A percentile compares a stretch with the other conserved stretches of the same genome.
Conservation (phyloP, 352 stramenopile species). For the Phytophthora multivora region DNA sequence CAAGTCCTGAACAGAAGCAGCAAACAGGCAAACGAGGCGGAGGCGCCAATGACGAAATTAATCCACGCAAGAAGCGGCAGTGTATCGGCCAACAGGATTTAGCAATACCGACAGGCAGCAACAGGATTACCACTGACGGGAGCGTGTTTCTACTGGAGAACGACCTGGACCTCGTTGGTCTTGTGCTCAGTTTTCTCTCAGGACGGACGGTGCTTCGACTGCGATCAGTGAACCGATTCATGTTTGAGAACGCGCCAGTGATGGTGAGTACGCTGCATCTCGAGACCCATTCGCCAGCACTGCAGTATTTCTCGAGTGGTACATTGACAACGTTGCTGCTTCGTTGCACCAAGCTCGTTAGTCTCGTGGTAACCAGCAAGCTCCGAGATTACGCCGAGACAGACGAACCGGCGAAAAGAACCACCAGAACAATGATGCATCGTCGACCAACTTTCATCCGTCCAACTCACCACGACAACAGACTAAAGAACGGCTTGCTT, state of each 20-base stretch:
- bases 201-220: constrained; percentile 45
- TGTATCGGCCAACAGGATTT: neutral
- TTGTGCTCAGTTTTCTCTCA: constrained; percentile 58
- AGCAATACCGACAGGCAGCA: neutral
- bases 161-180: constrained; percentile 46
- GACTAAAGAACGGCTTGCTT: constrained; percentile 10
- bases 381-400: constrained; percentile 1
- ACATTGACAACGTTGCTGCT: constrained; percentile 39
- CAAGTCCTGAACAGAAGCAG: neutral
- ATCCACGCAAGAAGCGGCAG: constrained; percentile 17
- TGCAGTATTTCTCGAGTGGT: constrained; percentile 33
- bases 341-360: constrained; percentile 38
- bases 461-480: constrained; percentile 9
- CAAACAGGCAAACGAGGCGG: neutral
- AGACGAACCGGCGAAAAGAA: constrained; percentile 1
- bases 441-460: constrained; percentile 28
- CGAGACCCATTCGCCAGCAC: constrained; percentile 33
- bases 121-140: constrained; percentile 1
- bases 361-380: constrained; percentile 53
- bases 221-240: constrained; percentile 51
- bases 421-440: constrained; percentile 5
- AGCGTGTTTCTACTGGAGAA: constrained; percentile 46
- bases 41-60: neutral
- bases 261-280: constrained; percentile 53
- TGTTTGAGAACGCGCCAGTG: constrained; percentile 36